These are phyloP conservation scores for Pterocarpus macrocarpus DNA, from an alignment of 306 rosid genomes.

Conservation along the genomic window DNA sequence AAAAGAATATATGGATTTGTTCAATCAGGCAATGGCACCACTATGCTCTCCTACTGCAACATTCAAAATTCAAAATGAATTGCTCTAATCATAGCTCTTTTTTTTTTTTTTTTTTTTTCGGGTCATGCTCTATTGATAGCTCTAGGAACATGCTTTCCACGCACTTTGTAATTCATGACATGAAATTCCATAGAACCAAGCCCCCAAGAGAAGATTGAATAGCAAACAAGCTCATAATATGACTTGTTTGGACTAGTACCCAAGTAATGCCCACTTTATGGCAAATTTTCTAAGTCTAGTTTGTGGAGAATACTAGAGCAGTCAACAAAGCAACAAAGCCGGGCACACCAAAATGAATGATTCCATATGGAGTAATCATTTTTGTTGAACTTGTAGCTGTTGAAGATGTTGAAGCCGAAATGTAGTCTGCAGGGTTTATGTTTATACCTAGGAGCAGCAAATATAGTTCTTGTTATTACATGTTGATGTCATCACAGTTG, in stretches of 20 bases:
- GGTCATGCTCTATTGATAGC: neutral
- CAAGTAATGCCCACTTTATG: neutral
- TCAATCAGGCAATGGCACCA: slow-evolving; percentile 8
- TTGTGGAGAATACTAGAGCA: slow-evolving; percentile 41
- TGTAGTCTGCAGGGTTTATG: no score
- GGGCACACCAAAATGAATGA: neutral
- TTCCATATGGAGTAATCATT: slow-evolving; percentile 43
- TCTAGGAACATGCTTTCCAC: neutral
- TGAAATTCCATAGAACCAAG: slow-evolving; percentile 21
- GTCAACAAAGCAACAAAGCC: slow-evolving; percentile 34
- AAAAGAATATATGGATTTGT: neutral
- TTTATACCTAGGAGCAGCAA: slow-evolving; percentile 14
- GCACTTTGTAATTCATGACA: neutral
- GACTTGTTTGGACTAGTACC: neutral
- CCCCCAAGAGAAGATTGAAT: neutral
- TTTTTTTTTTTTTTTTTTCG: no score
- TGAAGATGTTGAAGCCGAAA: no score
- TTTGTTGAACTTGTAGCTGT: slow-evolving; percentile 16
- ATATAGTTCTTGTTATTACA: slow-evolving; percentile 8
- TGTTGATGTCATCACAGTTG: neutral
- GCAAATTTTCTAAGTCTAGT: slow-evolving; percentile 19
- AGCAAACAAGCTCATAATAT: slow-evolving; percentile 3
- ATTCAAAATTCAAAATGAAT: slow-evolving; percentile 14
- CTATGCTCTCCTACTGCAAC: slow-evolving; percentile 9
- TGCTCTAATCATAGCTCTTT: neutral